phyloP scores from a whole-genome alignment of 1,284 basidiomycete species.

The Hypsizygus ulmarius region DNA sequence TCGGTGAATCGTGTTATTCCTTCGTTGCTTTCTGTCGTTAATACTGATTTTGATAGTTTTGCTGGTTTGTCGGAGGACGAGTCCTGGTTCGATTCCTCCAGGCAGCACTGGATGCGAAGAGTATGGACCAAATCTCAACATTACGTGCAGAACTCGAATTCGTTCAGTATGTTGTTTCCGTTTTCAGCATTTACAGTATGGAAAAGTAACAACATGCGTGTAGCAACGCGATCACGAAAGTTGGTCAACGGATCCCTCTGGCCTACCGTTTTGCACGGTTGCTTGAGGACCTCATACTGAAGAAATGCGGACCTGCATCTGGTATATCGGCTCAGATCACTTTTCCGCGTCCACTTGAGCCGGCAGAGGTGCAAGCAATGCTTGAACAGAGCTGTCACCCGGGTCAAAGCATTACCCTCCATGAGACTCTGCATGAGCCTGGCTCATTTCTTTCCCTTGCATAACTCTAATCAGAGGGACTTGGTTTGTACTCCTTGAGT shows the following conservation, averaged over 20 bases:
- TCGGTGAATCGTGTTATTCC: slow-evolving; percentile 37
- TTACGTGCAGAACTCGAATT: slow-evolving; percentile 62
- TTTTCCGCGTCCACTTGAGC: slow-evolving; percentile 32
- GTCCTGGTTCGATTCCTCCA: slow-evolving; percentile 64
- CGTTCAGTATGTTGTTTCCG: slow-evolving; percentile 48
- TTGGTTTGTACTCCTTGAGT: neutral
- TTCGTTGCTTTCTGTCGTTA: slow-evolving; percentile 8
- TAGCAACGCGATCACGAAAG: slow-evolving; percentile 57
- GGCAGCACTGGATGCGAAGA: slow-evolving; percentile 52
- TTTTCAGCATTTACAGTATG: slow-evolving; percentile 3
- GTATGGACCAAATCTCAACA: slow-evolving; percentile 50
- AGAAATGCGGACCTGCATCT: slow-evolving; percentile 33
- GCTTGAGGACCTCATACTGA: slow-evolving; percentile 47
- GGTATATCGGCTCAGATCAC: slow-evolving; percentile 27
- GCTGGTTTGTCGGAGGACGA: slow-evolving; percentile 65
- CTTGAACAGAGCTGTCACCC: slow-evolving; percentile 28
- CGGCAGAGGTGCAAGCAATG: slow-evolving; percentile 26
- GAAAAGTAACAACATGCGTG: slow-evolving; percentile 7
- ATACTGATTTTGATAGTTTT: slow-evolving; percentile 43
- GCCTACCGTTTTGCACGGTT: slow-evolving; percentile 64
- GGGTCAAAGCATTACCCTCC: slow-evolving; percentile 26
- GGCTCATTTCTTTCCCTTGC: slow-evolving; percentile 33
- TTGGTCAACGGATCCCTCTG: slow-evolving; percentile 64
- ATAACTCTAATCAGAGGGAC: slow-evolving; percentile 16
- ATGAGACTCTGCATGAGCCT: slow-evolving; percentile 32